These are phyloP conservation scores for Aspergillus spinulosporus DNA, from an alignment of 2,329 filamentous ascomycete species.

Conservation along the genomic window DNA sequence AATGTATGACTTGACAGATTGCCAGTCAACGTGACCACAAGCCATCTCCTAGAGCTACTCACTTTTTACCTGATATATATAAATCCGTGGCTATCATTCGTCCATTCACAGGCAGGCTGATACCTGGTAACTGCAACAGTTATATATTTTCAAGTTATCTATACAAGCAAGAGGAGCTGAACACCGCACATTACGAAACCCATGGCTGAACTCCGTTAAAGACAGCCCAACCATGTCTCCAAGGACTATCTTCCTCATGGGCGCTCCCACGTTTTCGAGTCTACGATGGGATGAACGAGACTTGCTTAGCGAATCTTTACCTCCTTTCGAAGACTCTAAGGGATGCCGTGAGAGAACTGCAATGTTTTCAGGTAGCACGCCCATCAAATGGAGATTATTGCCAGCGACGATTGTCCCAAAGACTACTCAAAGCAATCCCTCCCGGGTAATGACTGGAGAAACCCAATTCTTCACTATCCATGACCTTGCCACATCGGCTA, in stretches of 20 bases:
- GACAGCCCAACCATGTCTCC: constrained; percentile 26
- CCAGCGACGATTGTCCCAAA: constrained; percentile 19
- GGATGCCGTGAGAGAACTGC: constrained; percentile 8
- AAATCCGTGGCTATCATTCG: background rate
- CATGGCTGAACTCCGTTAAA: constrained; percentile 5
- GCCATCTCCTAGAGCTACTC: background rate
- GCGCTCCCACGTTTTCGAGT: constrained; percentile 58
- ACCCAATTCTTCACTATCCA: constrained; percentile 34
- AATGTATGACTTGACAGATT: constrained; percentile 1
- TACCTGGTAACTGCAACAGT: background rate
- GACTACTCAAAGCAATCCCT: constrained; percentile 6
- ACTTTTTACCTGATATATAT: background rate
- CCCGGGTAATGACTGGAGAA: constrained; percentile 4
- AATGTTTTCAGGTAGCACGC: constrained; percentile 15
- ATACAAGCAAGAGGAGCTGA: background rate
- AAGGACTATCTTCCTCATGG: constrained; percentile 55
- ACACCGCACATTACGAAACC: background rate
- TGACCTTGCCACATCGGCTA: constrained; percentile 27
- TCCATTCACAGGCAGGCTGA: background rate
- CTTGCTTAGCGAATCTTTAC: constrained; percentile 53
- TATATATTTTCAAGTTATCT: background rate
- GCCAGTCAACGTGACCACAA: background rate
- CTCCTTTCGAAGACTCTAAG: constrained; percentile 30
- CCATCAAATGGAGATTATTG: constrained; percentile 34
- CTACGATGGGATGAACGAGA: constrained; percentile 56